These are phyloP conservation scores for Ehretia macrophylla DNA, from an alignment of 257 asterid species.

Conservation along the genomic window DNA sequence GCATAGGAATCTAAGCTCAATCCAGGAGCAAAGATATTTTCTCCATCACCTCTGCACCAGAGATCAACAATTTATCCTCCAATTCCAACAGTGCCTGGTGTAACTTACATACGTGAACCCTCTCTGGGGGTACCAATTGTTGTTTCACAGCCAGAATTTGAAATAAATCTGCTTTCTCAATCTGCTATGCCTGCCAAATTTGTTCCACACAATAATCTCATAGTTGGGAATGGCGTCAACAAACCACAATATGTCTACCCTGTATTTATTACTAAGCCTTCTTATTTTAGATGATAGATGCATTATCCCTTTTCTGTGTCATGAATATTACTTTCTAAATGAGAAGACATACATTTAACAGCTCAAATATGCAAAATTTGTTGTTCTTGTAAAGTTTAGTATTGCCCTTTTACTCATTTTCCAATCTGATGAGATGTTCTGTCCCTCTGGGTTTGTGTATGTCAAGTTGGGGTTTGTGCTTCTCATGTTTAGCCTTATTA, in stretches of 20 bases:
- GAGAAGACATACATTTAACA: no score
- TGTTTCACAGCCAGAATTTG: slow-evolving; percentile 46
- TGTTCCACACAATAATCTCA: slow-evolving; percentile 34
- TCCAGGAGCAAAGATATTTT: slow-evolving; percentile 76
- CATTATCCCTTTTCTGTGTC: no score
- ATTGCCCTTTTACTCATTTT: no score
- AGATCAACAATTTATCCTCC: slow-evolving; percentile 48
- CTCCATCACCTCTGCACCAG: slow-evolving; percentile 53
- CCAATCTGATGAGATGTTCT: no score
- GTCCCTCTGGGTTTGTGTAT: no score
- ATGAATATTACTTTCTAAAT: no score
- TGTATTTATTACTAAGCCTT: slow-evolving; percentile 33
- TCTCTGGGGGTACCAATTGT: slow-evolving; percentile 37
- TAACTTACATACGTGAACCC: slow-evolving; percentile 36
- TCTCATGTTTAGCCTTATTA: no score
- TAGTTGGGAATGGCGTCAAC: slow-evolving; percentile 40
- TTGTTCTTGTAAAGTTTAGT: no score
- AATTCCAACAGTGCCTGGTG: slow-evolving; percentile 35
- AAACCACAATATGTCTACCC: slow-evolving; percentile 50
- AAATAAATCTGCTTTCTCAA: slow-evolving; percentile 31
- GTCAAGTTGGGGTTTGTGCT: no score
- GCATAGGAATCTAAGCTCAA: slow-evolving; percentile 79
- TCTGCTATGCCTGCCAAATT: slow-evolving; percentile 55
- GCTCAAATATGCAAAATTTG: no score
- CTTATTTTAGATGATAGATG: neutral